These are phyloP conservation scores for Lentinula lateritia DNA, from an alignment of 768 basidiomycete species.

Conservation along the genomic window DNA sequence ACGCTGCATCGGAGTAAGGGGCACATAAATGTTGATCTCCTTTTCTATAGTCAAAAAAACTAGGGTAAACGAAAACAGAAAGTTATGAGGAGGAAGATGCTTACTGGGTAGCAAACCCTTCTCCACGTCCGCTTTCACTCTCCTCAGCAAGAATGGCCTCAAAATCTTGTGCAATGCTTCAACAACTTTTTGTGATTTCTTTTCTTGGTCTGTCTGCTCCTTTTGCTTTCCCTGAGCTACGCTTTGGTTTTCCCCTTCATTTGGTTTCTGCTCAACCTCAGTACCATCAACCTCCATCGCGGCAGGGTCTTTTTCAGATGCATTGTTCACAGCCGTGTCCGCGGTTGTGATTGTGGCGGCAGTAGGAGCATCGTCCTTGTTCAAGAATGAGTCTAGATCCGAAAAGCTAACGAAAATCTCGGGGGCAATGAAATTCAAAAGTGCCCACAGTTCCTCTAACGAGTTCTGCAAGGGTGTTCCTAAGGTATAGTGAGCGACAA, in stretches of 20 bases:
- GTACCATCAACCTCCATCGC: background rate
- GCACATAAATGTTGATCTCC: slow-evolving; percentile 98
- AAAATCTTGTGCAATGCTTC: slow-evolving; percentile 97
- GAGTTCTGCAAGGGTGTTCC: slow-evolving; percentile 92
- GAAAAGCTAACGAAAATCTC: slow-evolving; percentile 91
- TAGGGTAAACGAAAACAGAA: background rate
- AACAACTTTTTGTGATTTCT: slow-evolving; percentile 88
- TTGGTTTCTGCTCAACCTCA: background rate
- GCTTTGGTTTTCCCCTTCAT: background rate
- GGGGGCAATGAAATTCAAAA: slow-evolving; percentile 94
- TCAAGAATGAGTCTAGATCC: slow-evolving; percentile 91
- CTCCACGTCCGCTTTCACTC: slow-evolving; percentile 96
- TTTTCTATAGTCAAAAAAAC: slow-evolving; percentile 54
- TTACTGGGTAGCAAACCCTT: slow-evolving; percentile 89
- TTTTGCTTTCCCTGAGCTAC: background rate
- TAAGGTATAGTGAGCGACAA: background rate
- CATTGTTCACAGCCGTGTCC: slow-evolving; percentile 14
- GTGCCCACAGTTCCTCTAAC: slow-evolving; percentile 88
- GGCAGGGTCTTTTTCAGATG: background rate
- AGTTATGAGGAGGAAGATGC: slow-evolving; percentile 15
- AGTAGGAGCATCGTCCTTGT: slow-evolving; percentile 59
- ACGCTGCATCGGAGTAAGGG: slow-evolving; percentile 93
- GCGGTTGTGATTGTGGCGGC: slow-evolving; percentile 12
- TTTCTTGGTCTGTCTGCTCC: slow-evolving; percentile 45
- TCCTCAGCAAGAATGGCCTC: slow-evolving; percentile 86